Base-by-base conservation (phyloP, 106 monocot species). In the Allium cepa region DNA sequence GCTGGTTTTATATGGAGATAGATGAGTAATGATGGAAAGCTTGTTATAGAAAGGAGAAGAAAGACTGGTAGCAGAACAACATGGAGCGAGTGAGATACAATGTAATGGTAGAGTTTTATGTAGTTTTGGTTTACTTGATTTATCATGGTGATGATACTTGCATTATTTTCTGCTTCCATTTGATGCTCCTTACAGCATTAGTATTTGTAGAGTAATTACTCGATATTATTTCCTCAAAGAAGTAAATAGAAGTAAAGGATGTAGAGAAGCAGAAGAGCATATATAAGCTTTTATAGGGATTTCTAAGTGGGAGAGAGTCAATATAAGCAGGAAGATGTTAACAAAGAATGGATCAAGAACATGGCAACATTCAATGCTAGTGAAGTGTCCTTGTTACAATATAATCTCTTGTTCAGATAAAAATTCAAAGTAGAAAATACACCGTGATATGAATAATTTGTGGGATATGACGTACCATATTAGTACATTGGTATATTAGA, bases 91-190 rank as follows among this genome's bases (percentile, higher is more conserved):
- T 59, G 18, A 9, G 59, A 59, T 5, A 59, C 15, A 22, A 59
- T 17, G 59, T 17, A 22, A 16, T 59, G n/a, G n/a, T 59, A 59
- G 59, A 59, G 59, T 16, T 59, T 59, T 1, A 9, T 59, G 59
- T 59, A 15, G 18, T 59, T 59, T 18, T 59, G 14, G 59, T 16
- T 59, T 59, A 22, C 59, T 59, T 59, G 59, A 9, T 59, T 59
- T 59, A 59, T 17, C 14, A 59, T 18, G 53, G 11, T 12, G 53
- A 55, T 55, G 7, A 55, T 12, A 3, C 0, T 55, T 11, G 53
- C 15, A 15, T 55, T 55, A 4, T 59, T 9, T 8, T 59, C 22
- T 9, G n/a, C 17, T 7, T 4, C 59, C 59, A 59, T 59, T 59
- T 2, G 59, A 59, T 59, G 7, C 53, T 55, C 53, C 36, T 36